A percentile compares a stretch with the other conserved stretches of the same genome.
Conservation (phyloP, 805 yeast species). For the Kluyveromyces nonfermentans region DNA sequence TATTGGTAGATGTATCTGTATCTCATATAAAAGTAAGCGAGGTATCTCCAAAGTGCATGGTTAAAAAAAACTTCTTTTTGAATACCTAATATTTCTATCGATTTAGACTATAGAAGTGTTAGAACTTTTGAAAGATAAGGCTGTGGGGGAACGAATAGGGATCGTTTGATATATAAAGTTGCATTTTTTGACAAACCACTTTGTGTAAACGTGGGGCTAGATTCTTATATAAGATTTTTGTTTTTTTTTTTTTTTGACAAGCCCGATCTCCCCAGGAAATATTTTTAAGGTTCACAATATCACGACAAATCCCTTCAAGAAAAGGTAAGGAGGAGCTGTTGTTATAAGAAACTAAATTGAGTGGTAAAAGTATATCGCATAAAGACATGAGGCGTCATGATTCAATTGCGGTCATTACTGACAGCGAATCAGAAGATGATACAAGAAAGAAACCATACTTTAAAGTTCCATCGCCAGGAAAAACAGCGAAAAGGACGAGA, state of each 20-base stretch:
- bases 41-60: no score
- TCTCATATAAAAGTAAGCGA: no score
- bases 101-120: no score
- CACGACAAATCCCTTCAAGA: not conserved
- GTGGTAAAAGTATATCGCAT: not conserved
- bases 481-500: constrained; percentile 5
- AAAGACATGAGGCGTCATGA: not conserved
- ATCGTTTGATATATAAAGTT: no score
- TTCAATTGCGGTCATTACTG: constrained; percentile 4
- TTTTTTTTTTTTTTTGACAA: not conserved
- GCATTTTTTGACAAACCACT: no score
- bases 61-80: no score
- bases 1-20: no score
- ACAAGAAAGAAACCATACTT: constrained; percentile 3
- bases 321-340: not conserved
- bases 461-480: constrained; percentile 6
- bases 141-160: no score
- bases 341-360: not conserved
- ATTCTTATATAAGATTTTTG: no score
- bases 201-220: no score
- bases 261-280: not conserved
- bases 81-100: no score
- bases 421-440: constrained; percentile 5
- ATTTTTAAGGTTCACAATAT: not conserved
- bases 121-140: no score